Percentiles rank a stretch among this genome's conserved stretches.
These are phyloP conservation scores for Boletus rufocinnamomeus DNA, from an alignment of 768 basidiomycete genomes.

Conservation along the genomic window DNA sequence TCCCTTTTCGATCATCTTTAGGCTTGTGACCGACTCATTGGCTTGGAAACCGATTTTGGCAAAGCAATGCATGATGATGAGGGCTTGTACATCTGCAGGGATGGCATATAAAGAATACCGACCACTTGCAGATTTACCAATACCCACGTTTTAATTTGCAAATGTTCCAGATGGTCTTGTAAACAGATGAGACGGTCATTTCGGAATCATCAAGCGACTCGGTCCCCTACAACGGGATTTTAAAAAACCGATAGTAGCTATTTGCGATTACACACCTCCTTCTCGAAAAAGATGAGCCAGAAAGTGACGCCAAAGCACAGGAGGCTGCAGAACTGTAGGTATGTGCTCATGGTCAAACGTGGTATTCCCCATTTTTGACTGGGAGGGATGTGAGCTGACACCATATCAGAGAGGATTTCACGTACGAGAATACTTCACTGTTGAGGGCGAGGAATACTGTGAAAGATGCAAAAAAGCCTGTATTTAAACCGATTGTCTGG, in stretches of 20 bases:
- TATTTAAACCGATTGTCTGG: constrained; percentile 95
- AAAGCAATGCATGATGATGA: constrained; percentile 84
- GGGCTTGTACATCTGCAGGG: constrained; percentile 79
- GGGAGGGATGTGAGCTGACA: constrained; percentile 11
- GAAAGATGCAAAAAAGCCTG: constrained; percentile 93
- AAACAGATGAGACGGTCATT: constrained; percentile 88
- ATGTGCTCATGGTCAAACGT: constrained; percentile 68
- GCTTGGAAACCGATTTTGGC: constrained; percentile 95
- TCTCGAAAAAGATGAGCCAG: constrained; percentile 86
- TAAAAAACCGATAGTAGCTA: background rate
- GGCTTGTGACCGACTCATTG: constrained; percentile 85
- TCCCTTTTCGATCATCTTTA: constrained; percentile 98
- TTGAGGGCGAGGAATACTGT: constrained; percentile 98
- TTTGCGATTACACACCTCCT: constrained; percentile 58
- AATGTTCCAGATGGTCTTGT: constrained; percentile 93
- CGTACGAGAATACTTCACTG: constrained; percentile 86
- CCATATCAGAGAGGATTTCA: constrained; percentile 8
- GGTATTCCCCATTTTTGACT: constrained; percentile 80
- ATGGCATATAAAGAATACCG: background rate
- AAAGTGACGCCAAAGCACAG: constrained; percentile 82
- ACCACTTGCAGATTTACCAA: background rate
- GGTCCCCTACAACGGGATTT: constrained; percentile 56
- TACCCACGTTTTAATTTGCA: constrained; percentile 83
- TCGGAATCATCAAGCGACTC: constrained; percentile 73
- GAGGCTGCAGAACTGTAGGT: constrained; percentile 84